Base-by-base conservation (phyloP, 2,329 filamentous ascomycete species). In the Orbilia oligospora region DNA sequence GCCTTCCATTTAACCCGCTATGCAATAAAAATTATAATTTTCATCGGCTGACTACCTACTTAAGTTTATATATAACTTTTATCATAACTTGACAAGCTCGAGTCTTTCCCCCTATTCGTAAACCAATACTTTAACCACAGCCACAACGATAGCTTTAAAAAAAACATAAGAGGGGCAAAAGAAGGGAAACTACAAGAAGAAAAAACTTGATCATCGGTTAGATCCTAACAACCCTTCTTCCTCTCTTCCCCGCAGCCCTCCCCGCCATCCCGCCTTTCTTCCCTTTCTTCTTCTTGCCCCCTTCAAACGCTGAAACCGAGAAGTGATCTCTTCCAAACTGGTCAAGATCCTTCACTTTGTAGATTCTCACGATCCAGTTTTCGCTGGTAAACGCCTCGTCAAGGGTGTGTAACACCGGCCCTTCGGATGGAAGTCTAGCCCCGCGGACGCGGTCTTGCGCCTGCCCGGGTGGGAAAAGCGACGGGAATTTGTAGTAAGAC, bases 331-430 rank as follows among this genome's bases (percentile, higher is more conserved):
- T 90, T 70, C 94, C 95, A 81, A 99, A 88, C 85, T 98, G 98
- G 87, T 99, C 96, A 76, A 97, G 90, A 83, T 97, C 94, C 88
- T 99, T 99, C 86, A 99, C 96, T 89, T 99, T 99, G 89, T 97
- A 99, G 83, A 99, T 97, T 81, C 96, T 90, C 84, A 99, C 98
- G 85, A 99, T 99, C 96, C 96, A 99, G 89, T 99, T 99, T 88
- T 99, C 96, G 83, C 93, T 97, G 70, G 97, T 99, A 85, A 97
- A 99, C 9, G 96, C 96, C 86, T 99, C 96, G 84, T 99, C 96
- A 56, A 99, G 86, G 3, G 92, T 96, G 85, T 92, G 93, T 76
- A 99, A 91, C 79, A 92, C 89, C 8, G 96, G 96, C 0, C 93
- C 91, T 81, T 94, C 88, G 12, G 93, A 90, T n/a, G 96, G 97